These are phyloP conservation scores for Sporisorium graminicola DNA, from an alignment of 1,284 basidiomycete genomes.

Conservation along the genomic window DNA sequence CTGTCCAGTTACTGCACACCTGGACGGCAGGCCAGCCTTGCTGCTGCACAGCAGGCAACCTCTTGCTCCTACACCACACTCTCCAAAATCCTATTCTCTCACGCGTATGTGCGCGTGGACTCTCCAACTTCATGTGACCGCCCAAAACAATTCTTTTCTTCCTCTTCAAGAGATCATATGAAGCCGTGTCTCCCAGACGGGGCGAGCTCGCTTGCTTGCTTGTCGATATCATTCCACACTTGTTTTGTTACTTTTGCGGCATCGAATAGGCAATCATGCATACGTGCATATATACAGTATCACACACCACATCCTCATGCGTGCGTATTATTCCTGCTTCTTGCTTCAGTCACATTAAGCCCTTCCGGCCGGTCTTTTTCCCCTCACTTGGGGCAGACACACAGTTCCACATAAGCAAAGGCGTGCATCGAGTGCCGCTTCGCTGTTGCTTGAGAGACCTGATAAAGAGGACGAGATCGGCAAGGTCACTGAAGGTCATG, in stretches of 20 bases:
- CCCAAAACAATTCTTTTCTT: background rate
- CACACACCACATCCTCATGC: background rate
- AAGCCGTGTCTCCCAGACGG: background rate
- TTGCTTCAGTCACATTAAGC: constrained; percentile 24
- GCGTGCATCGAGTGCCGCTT: constrained; percentile 4
- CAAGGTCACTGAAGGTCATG: background rate
- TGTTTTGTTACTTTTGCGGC: background rate
- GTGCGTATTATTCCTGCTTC: constrained; percentile 2
- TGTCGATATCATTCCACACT: constrained; percentile 2
- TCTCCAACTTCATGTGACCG: constrained; percentile 4
- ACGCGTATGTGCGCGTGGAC: background rate
- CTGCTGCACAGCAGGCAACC: background rate
- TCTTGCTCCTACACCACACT: background rate
- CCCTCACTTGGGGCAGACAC: no score
- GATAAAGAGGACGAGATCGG: background rate
- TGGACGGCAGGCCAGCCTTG: background rate
- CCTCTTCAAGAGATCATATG: constrained; percentile 14
- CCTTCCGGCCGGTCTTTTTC: background rate
- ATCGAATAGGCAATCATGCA: constrained; percentile 1
- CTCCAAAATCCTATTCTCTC: background rate
- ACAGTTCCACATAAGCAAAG: background rate
- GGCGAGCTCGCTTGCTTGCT: background rate
- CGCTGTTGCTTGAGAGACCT: background rate
- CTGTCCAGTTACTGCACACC: background rate
- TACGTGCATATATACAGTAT: background rate